phyloP scores from a whole-genome alignment of 1,284 basidiomycete species.

The Trametes hirsuta region DNA sequence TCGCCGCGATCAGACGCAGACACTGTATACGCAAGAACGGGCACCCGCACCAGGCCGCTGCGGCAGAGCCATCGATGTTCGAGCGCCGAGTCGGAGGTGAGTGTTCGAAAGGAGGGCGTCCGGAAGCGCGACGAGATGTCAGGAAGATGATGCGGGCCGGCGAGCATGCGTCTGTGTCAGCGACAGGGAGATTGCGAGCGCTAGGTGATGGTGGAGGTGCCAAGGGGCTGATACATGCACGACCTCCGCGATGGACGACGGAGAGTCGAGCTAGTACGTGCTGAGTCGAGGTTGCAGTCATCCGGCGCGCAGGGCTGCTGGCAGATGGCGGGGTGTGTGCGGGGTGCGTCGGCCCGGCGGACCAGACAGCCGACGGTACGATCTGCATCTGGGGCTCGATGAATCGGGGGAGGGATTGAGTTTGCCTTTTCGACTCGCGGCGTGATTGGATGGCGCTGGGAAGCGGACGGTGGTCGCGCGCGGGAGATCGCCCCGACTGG shows the following conservation, averaged over 20 bases:
- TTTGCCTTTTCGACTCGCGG: constrained; percentile 9
- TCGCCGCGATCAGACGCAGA: background rate
- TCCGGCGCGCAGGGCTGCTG: background rate
- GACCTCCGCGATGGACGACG: background rate
- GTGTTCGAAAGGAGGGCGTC: background rate
- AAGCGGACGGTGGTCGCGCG: background rate
- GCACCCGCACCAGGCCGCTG: background rate
- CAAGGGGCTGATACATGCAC: constrained; percentile 8
- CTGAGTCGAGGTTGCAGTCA: background rate
- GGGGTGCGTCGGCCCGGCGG: background rate
- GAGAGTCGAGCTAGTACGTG: background rate
- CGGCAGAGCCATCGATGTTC: constrained; percentile 1
- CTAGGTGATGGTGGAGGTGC: constrained; percentile 13
- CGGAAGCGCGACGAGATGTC: constrained; percentile 11
- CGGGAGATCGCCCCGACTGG: constrained; percentile 2
- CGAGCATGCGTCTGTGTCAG: constrained; percentile 9
- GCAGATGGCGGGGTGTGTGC: background rate
- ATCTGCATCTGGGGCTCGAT: constrained; percentile 5
- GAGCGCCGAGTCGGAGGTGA: background rate
- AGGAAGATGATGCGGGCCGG: constrained; percentile 13
- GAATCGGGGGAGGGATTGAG: constrained; percentile 1
- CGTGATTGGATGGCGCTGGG: constrained; percentile 9
- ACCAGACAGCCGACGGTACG: background rate
- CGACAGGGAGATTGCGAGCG: constrained; percentile 1
- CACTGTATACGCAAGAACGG: background rate